Evolutionary conservation across 805 yeast genomes (phyloP).

Genomic region (Saccharomycopsis schoenii): DNA sequence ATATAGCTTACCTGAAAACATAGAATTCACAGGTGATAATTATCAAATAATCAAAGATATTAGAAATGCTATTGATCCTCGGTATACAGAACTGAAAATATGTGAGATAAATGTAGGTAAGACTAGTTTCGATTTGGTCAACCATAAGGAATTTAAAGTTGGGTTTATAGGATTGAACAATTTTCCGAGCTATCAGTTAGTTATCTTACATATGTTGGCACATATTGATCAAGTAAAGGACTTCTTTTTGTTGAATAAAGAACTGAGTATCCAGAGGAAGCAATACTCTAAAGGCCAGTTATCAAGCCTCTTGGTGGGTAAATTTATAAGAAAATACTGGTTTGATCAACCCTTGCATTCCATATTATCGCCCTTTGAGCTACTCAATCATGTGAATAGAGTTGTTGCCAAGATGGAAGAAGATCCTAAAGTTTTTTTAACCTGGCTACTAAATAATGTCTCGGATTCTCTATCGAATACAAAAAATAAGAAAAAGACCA

Average conservation of each 20-base stretch:
- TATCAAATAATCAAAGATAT: slow-evolving; percentile 38
- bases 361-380: slow-evolving; percentile 61
- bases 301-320: slow-evolving; percentile 24
- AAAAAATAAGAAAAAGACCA: slow-evolving; percentile 17
- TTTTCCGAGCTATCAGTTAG: slow-evolving; percentile 28
- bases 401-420: slow-evolving; percentile 23
- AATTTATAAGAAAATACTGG: slow-evolving; percentile 53
- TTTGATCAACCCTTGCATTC: slow-evolving; percentile 45
- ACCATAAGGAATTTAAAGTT: slow-evolving; percentile 38
- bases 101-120: not conserved
- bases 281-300: not conserved
- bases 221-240: slow-evolving; percentile 47
- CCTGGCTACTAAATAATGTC: slow-evolving; percentile 49
- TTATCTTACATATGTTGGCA: slow-evolving; percentile 41
- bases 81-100: slow-evolving; percentile 22
- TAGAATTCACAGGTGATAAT: slow-evolving; percentile 26
- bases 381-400: slow-evolving; percentile 40
- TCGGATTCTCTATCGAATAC: slow-evolving; percentile 19
- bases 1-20: slow-evolving; percentile 56
- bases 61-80: slow-evolving; percentile 42
- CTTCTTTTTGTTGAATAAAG: slow-evolving; percentile 26
- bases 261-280: not conserved
- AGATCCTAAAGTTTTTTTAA: slow-evolving; percentile 48
- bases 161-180: slow-evolving; percentile 48
- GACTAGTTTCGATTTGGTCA: slow-evolving; percentile 29